Evolutionary conservation across 2,329 filamentous ascomycete species (phyloP).

Genomic region (Calonectria pauciramosa): DNA sequence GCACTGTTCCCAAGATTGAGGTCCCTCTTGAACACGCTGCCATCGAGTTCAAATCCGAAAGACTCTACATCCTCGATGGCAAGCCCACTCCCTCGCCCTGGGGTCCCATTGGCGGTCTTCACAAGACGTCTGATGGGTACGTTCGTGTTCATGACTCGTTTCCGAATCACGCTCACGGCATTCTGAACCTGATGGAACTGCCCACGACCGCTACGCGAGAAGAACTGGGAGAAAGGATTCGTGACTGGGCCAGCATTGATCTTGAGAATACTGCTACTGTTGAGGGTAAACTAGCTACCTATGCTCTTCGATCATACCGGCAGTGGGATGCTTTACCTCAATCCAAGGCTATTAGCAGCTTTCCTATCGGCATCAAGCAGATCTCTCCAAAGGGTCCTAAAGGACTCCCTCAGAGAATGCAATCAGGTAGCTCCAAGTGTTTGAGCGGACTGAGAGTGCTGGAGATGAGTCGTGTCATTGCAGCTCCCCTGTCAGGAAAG

Average conservation of each 20-base stretch:
- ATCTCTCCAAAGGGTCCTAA: constrained; percentile 39
- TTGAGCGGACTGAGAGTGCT: constrained; percentile 76
- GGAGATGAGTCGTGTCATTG: constrained; percentile 80
- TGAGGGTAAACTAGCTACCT: background rate
- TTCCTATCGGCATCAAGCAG: constrained; percentile 60
- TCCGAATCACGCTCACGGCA: background rate
- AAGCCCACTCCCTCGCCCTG: background rate
- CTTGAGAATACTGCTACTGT: background rate
- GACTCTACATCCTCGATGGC: background rate
- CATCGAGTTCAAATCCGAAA: background rate
- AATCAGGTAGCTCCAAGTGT: constrained; percentile 38
- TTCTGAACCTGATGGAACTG: background rate
- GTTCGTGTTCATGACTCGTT: background rate
- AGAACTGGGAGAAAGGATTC: background rate
- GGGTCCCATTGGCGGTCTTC: background rate
- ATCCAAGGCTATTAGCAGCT: constrained; percentile 56
- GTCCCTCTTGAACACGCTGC: background rate
- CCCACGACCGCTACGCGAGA: background rate
- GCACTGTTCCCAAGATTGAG: background rate
- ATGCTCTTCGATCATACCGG: background rate
- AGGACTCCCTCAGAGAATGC: background rate
- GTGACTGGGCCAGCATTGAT: background rate
- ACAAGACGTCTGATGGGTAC: background rate
- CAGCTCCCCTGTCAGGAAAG: constrained; percentile 76
- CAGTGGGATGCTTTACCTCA: constrained; percentile 45